Evolutionary conservation across 768 basidiomycete species (phyloP), one percentile per base, ranked within the genome.

Genomic region (Cyathus striatus): DNA sequence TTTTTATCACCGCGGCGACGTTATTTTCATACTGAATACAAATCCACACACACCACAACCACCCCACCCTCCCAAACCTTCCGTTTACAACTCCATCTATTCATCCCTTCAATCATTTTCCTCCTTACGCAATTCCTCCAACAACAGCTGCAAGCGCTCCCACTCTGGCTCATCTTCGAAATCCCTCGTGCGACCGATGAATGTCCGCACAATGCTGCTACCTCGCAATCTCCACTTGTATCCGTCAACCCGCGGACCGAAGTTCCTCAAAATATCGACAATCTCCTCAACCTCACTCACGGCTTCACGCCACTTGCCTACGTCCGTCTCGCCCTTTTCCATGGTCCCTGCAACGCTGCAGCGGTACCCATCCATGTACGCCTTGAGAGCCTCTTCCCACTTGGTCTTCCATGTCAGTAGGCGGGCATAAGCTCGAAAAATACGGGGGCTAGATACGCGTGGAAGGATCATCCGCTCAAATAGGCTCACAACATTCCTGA

Each of bases 151-250:
- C 55, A 98, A 66, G 48, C 70, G 68, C 21, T 68, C 59, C 84
- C 88, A 97, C 66, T 91, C 92, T 3, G 81, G 75, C 59, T 96
- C 89, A 40, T 93, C 93, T 60, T 86, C 88, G 50, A 93, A 97
- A 27, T 82, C 89, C 61, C 72, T 83, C 46, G 89, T 90, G 46
- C 89, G 72, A 5, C 88, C 94, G 64, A 90, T 76, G 63, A 97
- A 98, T 40, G 83, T 86, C 64, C 94, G 72, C 46, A 97, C 76
- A 44, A 97, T 72, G 47, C 90, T 93, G 42, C 86, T 75, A 34
- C 82, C 90, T 63, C 95, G 90, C 53, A 88, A 75, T 61, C 72
- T 78, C 96, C 96, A 98, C 49, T 82, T 85, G 43, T 53, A 60
- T 21, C 61, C 63, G 32, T 66, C 73, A 27, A 75, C 76, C 42